Percentiles rank a stretch among this genome's conserved stretches.
These are phyloP conservation scores for Fusarium humuli DNA, from an alignment of 2,329 filamentous ascomycete species.

Conservation along the genomic window DNA sequence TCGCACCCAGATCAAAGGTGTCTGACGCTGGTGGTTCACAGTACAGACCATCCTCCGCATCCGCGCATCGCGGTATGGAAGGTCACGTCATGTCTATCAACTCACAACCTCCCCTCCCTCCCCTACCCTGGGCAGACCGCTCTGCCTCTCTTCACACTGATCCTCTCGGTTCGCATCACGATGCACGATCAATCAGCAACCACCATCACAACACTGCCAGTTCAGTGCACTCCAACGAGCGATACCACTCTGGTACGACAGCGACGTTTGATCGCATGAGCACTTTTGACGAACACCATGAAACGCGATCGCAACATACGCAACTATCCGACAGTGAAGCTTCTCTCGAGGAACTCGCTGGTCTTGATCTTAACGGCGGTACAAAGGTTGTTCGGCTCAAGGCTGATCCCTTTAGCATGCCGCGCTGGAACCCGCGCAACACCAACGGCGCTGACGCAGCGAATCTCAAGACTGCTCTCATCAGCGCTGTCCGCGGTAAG, in stretches of 20 bases:
- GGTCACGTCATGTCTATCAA: conserved; percentile 18
- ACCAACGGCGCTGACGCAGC: conserved; percentile 56
- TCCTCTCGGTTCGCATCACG: conserved; percentile 9
- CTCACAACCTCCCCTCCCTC: conserved; percentile 42
- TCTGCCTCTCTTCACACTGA: conserved; percentile 38
- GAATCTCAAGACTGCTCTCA: conserved; percentile 60
- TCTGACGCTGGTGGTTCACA: conserved; percentile 35
- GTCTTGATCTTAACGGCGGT: conserved; percentile 55
- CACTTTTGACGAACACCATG: conserved; percentile 48
- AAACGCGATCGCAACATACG: conserved; percentile 44
- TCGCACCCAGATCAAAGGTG: conserved; percentile 34
- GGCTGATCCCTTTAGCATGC: conserved; percentile 63
- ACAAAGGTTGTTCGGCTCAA: conserved; percentile 60
- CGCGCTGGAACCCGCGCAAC: conserved; percentile 63
- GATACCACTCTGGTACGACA: conserved; percentile 45
- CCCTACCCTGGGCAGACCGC: conserved; percentile 44
- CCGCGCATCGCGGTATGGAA: conserved; percentile 41
- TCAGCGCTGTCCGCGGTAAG: conserved; percentile 65
- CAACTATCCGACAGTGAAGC: conserved; percentile 43
- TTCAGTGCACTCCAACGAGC: conserved; percentile 49
- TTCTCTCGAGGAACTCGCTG: conserved; percentile 50
- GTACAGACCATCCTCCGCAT: conserved; percentile 43
- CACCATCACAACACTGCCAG: conserved; percentile 43
- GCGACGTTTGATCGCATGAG: conserved; percentile 46
- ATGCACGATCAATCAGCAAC: conserved; percentile 29